Evolutionary conservation across 2,329 filamentous ascomycete genomes (phyloP), one percentile per base, ranked within the genome.

Genomic region (Aschersonia sp.): DNA sequence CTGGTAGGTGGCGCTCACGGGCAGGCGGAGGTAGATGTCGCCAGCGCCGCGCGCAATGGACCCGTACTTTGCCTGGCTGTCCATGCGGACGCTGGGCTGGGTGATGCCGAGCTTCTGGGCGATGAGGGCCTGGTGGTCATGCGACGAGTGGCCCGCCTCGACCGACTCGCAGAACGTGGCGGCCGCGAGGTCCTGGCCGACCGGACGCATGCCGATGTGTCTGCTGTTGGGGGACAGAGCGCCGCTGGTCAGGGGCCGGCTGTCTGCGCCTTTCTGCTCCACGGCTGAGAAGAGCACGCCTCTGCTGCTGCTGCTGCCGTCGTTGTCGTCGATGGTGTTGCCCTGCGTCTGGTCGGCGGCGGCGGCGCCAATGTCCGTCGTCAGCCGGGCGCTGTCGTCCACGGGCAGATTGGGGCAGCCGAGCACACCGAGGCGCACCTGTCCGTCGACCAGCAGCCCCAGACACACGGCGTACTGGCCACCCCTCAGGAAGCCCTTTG

Each of bases 141-240:
- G 94, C 49, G 84, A 81, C 39, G 87, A 94, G 72, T 98, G 92
- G 12, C 79, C 88, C 5, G 89, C 83, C 69, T 98, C 92, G 49
- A 98, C 90, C 56, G 85, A 88, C 72, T 98, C 92, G 70, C 92
- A 98, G 70, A 98, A 96, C 32, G 86, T 90, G 14, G 90, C 90
- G 53, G 83, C 75, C 14, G 79, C 67, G 56, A 96, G 81, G 58
- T 89, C 79, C 41, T 73, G 8, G 40, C 40, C 14, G 40, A 9
- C 14, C 44, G 95, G 72, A 22, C 82, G 85, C 88, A 97, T 96
- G 47, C 75, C 71, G 59, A 97, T 95, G 31, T 71, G 60, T 60
- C 81, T 78, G 51, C 72, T 57, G 48, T 62, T 60, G 4, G 47
- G 35, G 50, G 65, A 65, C 57, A 88, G 64, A 22, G 66, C 68